Conservation (phyloP, 164 flowering plant species). For the Vitis rotundifolia region DNA sequence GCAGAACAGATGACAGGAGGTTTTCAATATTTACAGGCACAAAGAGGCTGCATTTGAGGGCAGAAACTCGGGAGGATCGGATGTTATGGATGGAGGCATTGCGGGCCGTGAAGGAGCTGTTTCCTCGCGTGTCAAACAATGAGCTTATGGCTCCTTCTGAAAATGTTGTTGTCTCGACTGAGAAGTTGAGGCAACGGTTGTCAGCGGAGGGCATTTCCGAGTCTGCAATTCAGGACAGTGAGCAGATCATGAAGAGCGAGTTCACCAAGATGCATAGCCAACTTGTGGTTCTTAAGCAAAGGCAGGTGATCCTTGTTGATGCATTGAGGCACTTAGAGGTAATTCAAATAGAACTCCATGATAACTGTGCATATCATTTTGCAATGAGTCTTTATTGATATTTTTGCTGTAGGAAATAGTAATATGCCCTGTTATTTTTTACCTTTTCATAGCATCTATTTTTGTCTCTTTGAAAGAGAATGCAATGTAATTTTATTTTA, state of each 20-base stretch:
- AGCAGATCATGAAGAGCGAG: slow-evolving; percentile 59
- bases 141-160: slow-evolving; percentile 35
- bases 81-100: slow-evolving; percentile 35
- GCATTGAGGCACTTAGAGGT: slow-evolving; percentile 52
- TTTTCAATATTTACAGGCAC: slow-evolving; percentile 66
- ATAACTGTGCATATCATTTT: no score
- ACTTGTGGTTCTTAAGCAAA: slow-evolving; percentile 22
- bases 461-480: no score
- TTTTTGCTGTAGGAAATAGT: neutral
- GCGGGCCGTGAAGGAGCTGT: slow-evolving; percentile 53
- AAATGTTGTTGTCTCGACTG: slow-evolving; percentile 24
- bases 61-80: slow-evolving; percentile 28
- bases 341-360: neutral
- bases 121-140: slow-evolving; percentile 41
- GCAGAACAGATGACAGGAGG: slow-evolving; percentile 67
- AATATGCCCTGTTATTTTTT: neutral
- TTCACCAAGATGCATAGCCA: slow-evolving; percentile 41
- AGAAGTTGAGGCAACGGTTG: slow-evolving; percentile 32
- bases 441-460: no score
- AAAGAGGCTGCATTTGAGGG: slow-evolving; percentile 42
- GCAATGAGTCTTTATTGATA: no score
- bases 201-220: slow-evolving; percentile 22
- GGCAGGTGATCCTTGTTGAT: slow-evolving; percentile 28
- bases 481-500: no score
- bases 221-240: slow-evolving; percentile 42